Evolutionary conservation across 768 basidiomycete species (phyloP), one percentile per base, ranked within the genome.

Genomic region (Gymnopilus junonius): DNA sequence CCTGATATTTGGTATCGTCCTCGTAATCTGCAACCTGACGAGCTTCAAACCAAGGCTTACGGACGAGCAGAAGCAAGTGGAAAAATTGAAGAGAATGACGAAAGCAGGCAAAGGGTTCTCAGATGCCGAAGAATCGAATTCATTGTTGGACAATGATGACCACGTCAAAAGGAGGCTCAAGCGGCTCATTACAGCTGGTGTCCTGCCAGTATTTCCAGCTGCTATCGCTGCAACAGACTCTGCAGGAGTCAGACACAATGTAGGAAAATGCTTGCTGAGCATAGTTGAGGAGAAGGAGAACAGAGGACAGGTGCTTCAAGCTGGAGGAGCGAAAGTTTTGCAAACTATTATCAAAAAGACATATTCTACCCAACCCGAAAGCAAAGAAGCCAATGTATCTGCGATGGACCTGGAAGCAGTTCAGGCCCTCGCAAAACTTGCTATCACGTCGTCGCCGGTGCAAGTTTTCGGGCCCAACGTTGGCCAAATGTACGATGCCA

Each of bases 371-470:
- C 50, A 73, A 32, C 45, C 74, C 11, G 66, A 77, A 17, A 65
- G 61, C 11, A 61, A 70, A 45, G 58, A 74, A 29, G 62, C 72
- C 27, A 69, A 74, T 40, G 63, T 86, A 12, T 84, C 85, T 45
- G 69, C 75, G 5, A 66, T 78, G 0, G 80, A 84, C 50, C 77
- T 94, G 12, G 79, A 85, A 17, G 82, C 94, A 1, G 85, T 93
- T 27, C 97, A 99, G 74, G 95, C 95, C 2, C 79, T 97, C 27
- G 93, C 95, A 15, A 97, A 98, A 72, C 87, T 99, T 27, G 81
- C 93, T 46, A 99, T 99, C 69, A 98, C 97, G 1, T 84, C 95
- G 2, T 89, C 95, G 10, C 97, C 97, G 0, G 75, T 93, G 0
- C 90, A 94, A 64, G 92, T 98, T 31, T 96, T 97, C 76, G 96